Evolutionary conservation across 1,284 basidiomycete genomes (phyloP).

Genomic region (Malassezia sympodialis): DNA sequence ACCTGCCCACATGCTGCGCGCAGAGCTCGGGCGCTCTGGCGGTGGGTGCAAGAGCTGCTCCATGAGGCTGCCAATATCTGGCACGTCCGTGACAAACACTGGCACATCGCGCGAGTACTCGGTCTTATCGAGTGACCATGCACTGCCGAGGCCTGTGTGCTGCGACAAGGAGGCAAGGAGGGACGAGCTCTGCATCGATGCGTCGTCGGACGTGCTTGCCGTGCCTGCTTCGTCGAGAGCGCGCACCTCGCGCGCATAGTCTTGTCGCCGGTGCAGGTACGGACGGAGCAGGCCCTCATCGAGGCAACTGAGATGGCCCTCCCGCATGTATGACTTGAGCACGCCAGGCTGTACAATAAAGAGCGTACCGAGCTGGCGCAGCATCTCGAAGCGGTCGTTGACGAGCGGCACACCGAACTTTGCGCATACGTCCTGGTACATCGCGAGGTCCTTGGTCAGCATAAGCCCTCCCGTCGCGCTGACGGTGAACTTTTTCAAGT

Average conservation of each 20-base stretch:
- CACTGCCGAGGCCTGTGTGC: not conserved
- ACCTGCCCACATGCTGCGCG: not conserved
- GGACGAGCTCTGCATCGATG: conserved; percentile 1
- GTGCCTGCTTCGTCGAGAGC: conserved; percentile 25
- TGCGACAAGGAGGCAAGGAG: conserved; percentile 5
- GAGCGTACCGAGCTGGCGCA: conserved; percentile 90
- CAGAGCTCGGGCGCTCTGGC: not conserved
- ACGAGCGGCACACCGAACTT: conserved; percentile 72
- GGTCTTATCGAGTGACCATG: not conserved
- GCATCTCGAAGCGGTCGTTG: conserved; percentile 92
- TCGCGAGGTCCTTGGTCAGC: conserved; percentile 96
- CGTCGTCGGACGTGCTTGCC: conserved; percentile 7
- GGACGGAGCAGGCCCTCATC: conserved; percentile 77
- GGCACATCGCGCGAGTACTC: not conserved
- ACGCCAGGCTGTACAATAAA: conserved; percentile 54
- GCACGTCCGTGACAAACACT: conserved; percentile 13
- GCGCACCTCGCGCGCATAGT: conserved; percentile 54
- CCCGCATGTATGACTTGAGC: conserved; percentile 46
- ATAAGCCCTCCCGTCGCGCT: conserved; percentile 92
- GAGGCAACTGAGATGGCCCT: conserved; percentile 59
- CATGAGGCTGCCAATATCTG: not conserved
- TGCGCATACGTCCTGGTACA: conserved; percentile 82
- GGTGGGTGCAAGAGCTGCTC: conserved; percentile 6
- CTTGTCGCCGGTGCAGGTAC: conserved; percentile 78
- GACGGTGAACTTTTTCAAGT: conserved; percentile 89